phyloP scores from a whole-genome alignment of 768 basidiomycete species.

The Xerocomellus dryophilus region DNA sequence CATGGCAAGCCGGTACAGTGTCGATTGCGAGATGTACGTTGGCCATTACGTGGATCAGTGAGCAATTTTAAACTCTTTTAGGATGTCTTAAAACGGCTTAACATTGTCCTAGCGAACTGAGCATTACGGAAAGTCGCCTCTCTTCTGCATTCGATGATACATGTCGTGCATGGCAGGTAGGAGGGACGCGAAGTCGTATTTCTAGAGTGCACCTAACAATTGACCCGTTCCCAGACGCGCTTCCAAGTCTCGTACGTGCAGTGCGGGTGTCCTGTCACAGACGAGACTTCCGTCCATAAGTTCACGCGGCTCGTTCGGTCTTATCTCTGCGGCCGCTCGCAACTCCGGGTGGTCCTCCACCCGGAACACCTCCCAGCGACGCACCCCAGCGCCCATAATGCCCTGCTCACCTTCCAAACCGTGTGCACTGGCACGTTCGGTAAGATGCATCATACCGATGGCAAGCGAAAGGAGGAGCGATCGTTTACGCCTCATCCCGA shows the following conservation, averaged over 20 bases:
- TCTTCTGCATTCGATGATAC: slow-evolving; percentile 49
- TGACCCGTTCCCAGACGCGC: slow-evolving; percentile 31
- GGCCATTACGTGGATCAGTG: slow-evolving; percentile 56
- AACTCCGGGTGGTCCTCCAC: slow-evolving; percentile 34
- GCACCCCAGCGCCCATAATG: slow-evolving; percentile 56
- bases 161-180: slow-evolving; percentile 50
- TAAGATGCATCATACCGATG: neutral
- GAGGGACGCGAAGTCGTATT: neutral
- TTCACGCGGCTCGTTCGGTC: slow-evolving; percentile 36
- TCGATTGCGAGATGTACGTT: slow-evolving; percentile 42
- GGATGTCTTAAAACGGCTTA: neutral
- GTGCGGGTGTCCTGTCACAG: slow-evolving; percentile 57
- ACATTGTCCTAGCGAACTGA: slow-evolving; percentile 41
- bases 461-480: neutral
- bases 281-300: slow-evolving; percentile 42
- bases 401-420: slow-evolving; percentile 37
- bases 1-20: slow-evolving; percentile 42
- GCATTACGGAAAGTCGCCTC: slow-evolving; percentile 45
- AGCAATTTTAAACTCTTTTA: slow-evolving; percentile 16
- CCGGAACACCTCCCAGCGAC: slow-evolving; percentile 45
- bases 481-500: neutral
- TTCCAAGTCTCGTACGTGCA: slow-evolving; percentile 53
- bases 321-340: slow-evolving; percentile 17
- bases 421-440: slow-evolving; percentile 21
- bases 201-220: neutral